These are phyloP conservation scores for Aureobasidium melanogenum DNA, from an alignment of 2,329 filamentous ascomycete species.

Conservation along the genomic window DNA sequence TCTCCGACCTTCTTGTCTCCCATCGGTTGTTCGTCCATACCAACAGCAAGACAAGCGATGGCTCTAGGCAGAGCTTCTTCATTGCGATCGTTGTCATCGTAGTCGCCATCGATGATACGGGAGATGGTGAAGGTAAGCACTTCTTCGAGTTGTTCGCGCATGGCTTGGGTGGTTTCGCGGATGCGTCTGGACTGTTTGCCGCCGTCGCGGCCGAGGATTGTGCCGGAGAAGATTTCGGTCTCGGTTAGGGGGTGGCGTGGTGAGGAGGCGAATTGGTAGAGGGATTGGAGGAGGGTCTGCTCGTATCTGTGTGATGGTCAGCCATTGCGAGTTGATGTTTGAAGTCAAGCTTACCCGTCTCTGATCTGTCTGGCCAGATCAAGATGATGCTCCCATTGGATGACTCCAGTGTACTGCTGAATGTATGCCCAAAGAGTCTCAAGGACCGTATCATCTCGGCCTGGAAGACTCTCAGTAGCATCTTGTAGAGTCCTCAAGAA, in stretches of 20 bases:
- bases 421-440: conserved; percentile 33
- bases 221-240: conserved; percentile 49
- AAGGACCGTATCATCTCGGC: conserved; percentile 17
- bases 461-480: conserved; percentile 12
- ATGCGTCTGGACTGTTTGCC: conserved; percentile 24
- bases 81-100: conserved; percentile 22
- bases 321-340: not conserved
- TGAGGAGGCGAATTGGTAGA: conserved; percentile 37
- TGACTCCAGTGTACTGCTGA: conserved; percentile 21
- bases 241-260: conserved; percentile 38
- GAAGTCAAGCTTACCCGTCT: conserved; percentile 33
- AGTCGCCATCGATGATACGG: conserved; percentile 36
- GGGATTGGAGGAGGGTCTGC: conserved; percentile 39
- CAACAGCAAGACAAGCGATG: conserved; percentile 42
- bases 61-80: conserved; percentile 39
- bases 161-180: conserved; percentile 27
- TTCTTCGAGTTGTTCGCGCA: conserved; percentile 33
- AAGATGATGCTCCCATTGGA: conserved; percentile 33
- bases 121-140: conserved; percentile 34
- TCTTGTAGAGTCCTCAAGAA: conserved; percentile 47
- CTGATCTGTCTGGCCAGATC: conserved; percentile 33
- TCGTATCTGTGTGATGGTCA: conserved; percentile 38
- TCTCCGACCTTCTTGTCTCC: conserved; percentile 25
- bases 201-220: conserved; percentile 44
- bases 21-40: conserved; percentile 27